These are phyloP conservation scores for Trametes pubescens DNA, from an alignment of 1,284 basidiomycete genomes.

Conservation along the genomic window DNA sequence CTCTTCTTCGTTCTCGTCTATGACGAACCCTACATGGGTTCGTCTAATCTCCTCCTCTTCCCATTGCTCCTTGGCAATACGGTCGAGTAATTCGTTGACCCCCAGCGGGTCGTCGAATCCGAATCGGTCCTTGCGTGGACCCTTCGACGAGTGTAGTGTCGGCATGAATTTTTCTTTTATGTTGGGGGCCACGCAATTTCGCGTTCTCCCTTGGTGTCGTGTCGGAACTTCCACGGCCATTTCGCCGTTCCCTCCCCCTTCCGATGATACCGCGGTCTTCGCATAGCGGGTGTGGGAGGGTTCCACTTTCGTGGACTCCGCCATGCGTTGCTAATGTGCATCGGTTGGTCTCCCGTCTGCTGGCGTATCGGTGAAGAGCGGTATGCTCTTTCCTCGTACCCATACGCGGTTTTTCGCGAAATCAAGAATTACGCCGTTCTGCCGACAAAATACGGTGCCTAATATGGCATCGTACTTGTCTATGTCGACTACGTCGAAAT, in stretches of 20 bases:
- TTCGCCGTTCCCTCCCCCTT: slow-evolving; percentile 14
- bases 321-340: slow-evolving; percentile 1
- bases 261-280: neutral
- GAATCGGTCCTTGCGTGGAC: neutral
- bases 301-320: neutral
- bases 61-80: neutral
- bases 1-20: slow-evolving; percentile 2
- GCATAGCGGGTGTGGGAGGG: slow-evolving; percentile 19
- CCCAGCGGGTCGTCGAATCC: slow-evolving; percentile 11
- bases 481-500: too few species aligned
- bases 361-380: slow-evolving; percentile 3
- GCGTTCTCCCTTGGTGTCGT: slow-evolving; percentile 4
- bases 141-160: slow-evolving; percentile 6
- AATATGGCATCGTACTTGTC: slow-evolving; percentile 44
- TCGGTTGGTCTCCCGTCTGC: neutral
- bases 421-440: slow-evolving; percentile 38
- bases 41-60: slow-evolving; percentile 16
- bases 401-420: slow-evolving; percentile 34
- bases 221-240: neutral
- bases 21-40: slow-evolving; percentile 6
- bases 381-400: slow-evolving; percentile 10
- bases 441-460: slow-evolving; percentile 41
- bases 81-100: slow-evolving; percentile 11
- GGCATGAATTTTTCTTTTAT: neutral
- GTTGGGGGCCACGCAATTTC: neutral